phyloP scores from a whole-genome alignment of 2,329 filamentous ascomycete genomes.

The Aspergillus floridensis region DNA sequence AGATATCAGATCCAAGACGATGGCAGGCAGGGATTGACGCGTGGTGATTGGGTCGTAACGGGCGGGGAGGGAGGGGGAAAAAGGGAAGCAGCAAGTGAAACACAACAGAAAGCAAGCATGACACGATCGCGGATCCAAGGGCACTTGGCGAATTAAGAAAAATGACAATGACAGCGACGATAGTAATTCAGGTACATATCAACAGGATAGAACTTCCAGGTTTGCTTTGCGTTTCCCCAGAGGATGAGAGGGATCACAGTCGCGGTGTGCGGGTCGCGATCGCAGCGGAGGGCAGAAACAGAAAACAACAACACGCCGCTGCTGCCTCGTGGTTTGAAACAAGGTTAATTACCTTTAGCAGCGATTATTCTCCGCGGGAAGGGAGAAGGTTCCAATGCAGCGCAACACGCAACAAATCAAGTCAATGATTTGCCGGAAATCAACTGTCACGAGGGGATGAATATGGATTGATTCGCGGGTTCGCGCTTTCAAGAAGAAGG shows the following conservation, averaged over 20 bases:
- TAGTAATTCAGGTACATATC: conserved; percentile 2
- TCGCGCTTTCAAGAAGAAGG: conserved; percentile 23
- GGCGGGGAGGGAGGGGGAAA: conserved; percentile 7
- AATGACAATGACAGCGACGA: conserved; percentile 3
- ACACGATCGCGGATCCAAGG: background rate
- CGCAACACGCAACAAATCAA: conserved; percentile 12
- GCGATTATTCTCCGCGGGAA: conserved; percentile 6
- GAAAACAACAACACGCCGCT: conserved; percentile 16
- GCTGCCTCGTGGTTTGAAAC: conserved; percentile 8
- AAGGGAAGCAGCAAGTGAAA: conserved; percentile 10
- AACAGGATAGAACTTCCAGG: background rate
- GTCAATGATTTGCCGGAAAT: conserved; percentile 17
- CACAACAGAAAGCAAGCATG: conserved; percentile 17
- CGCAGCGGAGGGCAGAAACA: conserved; percentile 6
- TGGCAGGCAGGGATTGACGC: conserved; percentile 22
- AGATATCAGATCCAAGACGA: conserved; percentile 8
- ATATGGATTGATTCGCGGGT: conserved; percentile 21
- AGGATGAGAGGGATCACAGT: conserved; percentile 9
- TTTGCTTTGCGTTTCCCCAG: conserved; percentile 8
- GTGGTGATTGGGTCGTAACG: conserved; percentile 24
- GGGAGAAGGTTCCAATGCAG: conserved; percentile 8
- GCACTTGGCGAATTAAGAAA: background rate
- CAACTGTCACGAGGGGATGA: conserved; percentile 16
- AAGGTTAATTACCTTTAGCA: conserved; percentile 14
- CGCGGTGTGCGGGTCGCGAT: conserved; percentile 20